phyloP scores from a whole-genome alignment of 805 yeast genomes.

The Metschnikowia corniflorae region DNA sequence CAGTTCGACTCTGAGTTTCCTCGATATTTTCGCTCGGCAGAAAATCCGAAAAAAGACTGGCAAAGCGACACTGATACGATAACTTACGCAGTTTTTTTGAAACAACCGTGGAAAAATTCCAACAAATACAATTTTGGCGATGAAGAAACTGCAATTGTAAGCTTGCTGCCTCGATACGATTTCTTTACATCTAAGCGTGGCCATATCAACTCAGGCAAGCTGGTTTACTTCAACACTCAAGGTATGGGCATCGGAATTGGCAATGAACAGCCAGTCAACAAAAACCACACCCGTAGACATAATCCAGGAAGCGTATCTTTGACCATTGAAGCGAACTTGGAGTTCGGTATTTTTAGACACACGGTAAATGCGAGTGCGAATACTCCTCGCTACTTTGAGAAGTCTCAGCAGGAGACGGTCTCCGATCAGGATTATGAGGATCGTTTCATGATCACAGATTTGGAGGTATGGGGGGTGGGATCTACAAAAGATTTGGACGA shows the following conservation, averaged over 20 bases:
- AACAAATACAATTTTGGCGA: constrained; percentile 74
- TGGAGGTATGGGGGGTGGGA: constrained; percentile 94
- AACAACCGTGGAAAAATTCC: constrained; percentile 74
- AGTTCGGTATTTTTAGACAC: constrained; percentile 77
- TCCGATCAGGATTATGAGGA: constrained; percentile 51
- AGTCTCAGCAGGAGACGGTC: constrained; percentile 20
- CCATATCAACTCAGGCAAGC: constrained; percentile 32
- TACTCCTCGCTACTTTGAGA: constrained; percentile 23
- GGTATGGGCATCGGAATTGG: constrained; percentile 90
- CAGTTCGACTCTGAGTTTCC: constrained; percentile 50
- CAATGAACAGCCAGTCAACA: constrained; percentile 55
- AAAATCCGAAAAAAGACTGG: constrained; percentile 26
- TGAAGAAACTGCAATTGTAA: constrained; percentile 52
- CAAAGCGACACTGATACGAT: constrained; percentile 42
- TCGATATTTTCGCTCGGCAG: constrained; percentile 27
- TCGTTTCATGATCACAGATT: constrained; percentile 63
- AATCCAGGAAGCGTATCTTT: constrained; percentile 76
- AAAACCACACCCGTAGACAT: constrained; percentile 43
- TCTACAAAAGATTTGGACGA: constrained; percentile 71
- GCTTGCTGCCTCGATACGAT: constrained; percentile 64
- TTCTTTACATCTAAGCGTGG: constrained; percentile 33
- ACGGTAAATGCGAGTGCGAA: constrained; percentile 37
- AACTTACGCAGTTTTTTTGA: constrained; percentile 61
- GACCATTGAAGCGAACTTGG: constrained; percentile 73
- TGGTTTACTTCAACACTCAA: constrained; percentile 62